phyloP scores from a whole-genome alignment of 352 stramenopile species.

The Pythium insidiosum region DNA sequence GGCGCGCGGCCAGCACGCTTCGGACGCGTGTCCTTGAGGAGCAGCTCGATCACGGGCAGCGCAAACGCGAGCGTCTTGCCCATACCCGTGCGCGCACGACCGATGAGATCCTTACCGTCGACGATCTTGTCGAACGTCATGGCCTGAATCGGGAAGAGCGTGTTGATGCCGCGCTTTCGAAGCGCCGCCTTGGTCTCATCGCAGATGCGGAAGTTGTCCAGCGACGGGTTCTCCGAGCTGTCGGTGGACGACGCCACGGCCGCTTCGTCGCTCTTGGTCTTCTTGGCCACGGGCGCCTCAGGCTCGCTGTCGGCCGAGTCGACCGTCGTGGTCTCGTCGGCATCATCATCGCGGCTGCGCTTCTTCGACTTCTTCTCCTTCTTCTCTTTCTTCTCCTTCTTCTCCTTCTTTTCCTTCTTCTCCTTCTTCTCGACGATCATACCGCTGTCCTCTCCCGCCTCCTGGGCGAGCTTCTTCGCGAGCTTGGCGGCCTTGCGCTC shows the following conservation, averaged over 20 bases:
- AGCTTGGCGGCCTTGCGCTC: constrained; percentile 54
- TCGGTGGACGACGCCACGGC: constrained; percentile 2
- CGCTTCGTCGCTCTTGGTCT: constrained; percentile 24
- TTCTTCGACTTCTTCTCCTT: constrained; percentile 78
- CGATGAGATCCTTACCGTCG: constrained; percentile 95
- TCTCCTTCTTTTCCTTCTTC: constrained; percentile 59
- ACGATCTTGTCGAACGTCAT: constrained; percentile 95
- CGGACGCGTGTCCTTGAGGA: constrained; percentile 82
- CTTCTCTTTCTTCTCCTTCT: constrained; percentile 56
- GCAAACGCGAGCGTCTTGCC: constrained; percentile 99
- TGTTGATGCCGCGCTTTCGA: constrained; percentile 70
- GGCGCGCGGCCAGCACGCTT: constrained; percentile 65
- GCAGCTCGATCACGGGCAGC: constrained; percentile 90
- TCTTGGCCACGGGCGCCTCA: constrained; percentile 22
- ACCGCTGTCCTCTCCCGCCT: constrained; percentile 3
- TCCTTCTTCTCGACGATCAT: constrained; percentile 29
- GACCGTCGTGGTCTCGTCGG: constrained; percentile 22
- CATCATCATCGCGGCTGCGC: constrained; percentile 34
- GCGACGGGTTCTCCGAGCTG: constrained; percentile 51
- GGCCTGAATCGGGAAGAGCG: constrained; percentile 89
- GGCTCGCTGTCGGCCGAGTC: constrained; percentile 51
- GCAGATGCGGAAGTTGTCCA: constrained; percentile 66
- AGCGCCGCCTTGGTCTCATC: constrained; percentile 53
- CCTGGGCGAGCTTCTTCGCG: constrained; percentile 45
- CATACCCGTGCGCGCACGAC: constrained; percentile 94